Base-by-base conservation (phyloP, 2,329 filamentous ascomycete genomes). In the Aureobasidium namibiae region DNA sequence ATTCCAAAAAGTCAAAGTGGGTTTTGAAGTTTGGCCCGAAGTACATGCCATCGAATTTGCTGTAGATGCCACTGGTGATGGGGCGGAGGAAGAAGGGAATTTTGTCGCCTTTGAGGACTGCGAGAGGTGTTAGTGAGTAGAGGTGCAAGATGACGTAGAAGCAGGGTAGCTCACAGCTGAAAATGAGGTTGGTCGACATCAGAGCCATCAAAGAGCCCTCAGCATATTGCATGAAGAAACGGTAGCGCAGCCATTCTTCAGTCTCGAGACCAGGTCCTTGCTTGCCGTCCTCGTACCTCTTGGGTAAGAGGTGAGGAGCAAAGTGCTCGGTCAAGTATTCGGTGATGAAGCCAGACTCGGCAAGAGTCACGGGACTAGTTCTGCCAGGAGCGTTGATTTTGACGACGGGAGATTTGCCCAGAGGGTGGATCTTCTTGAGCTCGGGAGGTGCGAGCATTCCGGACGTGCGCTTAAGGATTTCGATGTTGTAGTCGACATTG, bases 351-450 rank as follows among this genome's bases (percentile, higher is more conserved):
- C 82, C 90, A 45, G 87, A 92, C 75, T 97, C 92, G 10, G 90
- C 89, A 48, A 96, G 75, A 0, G 92, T 81, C 33, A 84, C 63
- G 1, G 80, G 80, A 62, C 80, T 73, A 2, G 72, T 66, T 13
- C 67, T 72, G 0, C 70, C 72, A 1, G 78, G 72, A 1, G 74
- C 72, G 62, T 83, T 76, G 65, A 96, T 77, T 9, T 82, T 82
- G 64, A 97, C 76, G 42, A 92, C 76, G 0, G 92, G 92, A 1
- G 90, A 91, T 72, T 96, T 96, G 62, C 92, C 92, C 4, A 96
- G 79, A 0, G 90, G 87, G 68, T 96, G 90, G 38, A 95, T 75
- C 63, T 89, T 79, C 68, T 88, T 86, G 46, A 96, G 80, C 67
- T 89, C 87, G 0, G 83, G 77, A 3, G 90, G 89, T 1, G 92